Evolutionary conservation across 495 filamentous ascomycete species (phyloP).

Genomic region (Penicillium taxi): DNA sequence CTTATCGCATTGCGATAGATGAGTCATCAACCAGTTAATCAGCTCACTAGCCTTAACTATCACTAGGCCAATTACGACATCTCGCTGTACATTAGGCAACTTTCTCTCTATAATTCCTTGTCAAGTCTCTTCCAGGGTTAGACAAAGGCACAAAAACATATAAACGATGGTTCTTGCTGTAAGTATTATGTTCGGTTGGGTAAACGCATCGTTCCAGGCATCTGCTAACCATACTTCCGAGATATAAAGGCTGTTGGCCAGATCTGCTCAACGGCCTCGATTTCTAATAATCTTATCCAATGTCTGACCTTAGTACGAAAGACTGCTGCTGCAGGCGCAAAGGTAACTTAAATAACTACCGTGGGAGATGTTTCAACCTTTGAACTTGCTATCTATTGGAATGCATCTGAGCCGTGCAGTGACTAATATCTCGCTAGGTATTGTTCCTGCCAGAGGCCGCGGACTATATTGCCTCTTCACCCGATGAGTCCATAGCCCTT

Average conservation of each 20-base stretch:
- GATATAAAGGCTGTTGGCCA: slow-evolving; percentile 81
- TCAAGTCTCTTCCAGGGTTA: neutral
- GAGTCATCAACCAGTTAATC: slow-evolving; percentile 17
- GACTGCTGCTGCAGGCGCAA: slow-evolving; percentile 66
- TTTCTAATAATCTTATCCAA: slow-evolving; percentile 69
- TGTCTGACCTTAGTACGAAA: slow-evolving; percentile 64
- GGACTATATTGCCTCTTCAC: slow-evolving; percentile 71
- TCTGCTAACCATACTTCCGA: slow-evolving; percentile 1
- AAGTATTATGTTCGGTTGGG: too few species aligned
- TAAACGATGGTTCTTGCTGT: slow-evolving; percentile 32
- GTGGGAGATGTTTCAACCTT: neutral
- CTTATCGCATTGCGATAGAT: slow-evolving; percentile 23
- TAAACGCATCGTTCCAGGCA: too few species aligned
- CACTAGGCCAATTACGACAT: too few species aligned
- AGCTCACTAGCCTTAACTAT: too few species aligned
- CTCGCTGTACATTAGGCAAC: too few species aligned
- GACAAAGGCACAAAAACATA: neutral
- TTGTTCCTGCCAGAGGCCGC: slow-evolving; percentile 89
- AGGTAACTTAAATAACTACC: slow-evolving; percentile 49
- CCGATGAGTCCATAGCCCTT: slow-evolving; percentile 58
- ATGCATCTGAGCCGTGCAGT: neutral
- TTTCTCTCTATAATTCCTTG: too few species aligned
- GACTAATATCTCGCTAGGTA: slow-evolving; percentile 41
- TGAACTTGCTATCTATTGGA: neutral
- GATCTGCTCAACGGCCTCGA: slow-evolving; percentile 72